Evolutionary conservation across 2,329 filamentous ascomycete genomes (phyloP), one percentile per base, ranked within the genome.

Genomic region (Fusarium sp.): DNA sequence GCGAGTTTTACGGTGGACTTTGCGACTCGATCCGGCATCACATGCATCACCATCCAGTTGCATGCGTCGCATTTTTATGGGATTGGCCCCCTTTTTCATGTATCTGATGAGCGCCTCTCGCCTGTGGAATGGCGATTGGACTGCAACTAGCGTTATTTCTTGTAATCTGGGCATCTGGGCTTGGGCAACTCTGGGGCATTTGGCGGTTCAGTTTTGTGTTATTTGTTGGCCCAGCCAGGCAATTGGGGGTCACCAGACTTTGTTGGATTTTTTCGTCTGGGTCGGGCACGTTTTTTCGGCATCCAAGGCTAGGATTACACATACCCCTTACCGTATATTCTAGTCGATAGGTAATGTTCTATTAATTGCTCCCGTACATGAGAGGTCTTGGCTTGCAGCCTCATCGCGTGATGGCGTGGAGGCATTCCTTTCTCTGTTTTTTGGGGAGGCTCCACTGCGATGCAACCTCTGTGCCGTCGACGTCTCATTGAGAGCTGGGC

Each of bases 321-420:
- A 76, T 75, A 75, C 73, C 73, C 73, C 69, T 75, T 75, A 71
- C 60, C 65, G 73, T 75, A 73, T 52, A 69, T 67, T 73, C 68
- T 74, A 72, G 72, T 70, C 68, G 51, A 68, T 60, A 67, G 51
- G 27, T 71, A 73, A 64, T 68, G 62, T 57, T 68, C 59, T 48
- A 63, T 64, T 63, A 68, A 62, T 62, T 51, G 50, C 46, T 62
- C 62, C 55, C 55, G 36, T 43, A 59, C 16, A 57, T 15, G 39
- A 13, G 6, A 28, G 11, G 12, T 18, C 54, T 57, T 57, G 43
- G 43, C 54, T 23, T 57, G 54, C 43, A 40, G 47, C 12, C 18
- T 13, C 23, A 57, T 57, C 34, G 54, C 34, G 43, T 48, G 54
- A 57, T 57, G 27, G 37, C n/a, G 40, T 44, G 28, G 40, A 55